Evolutionary conservation across 306 rosid species (phyloP).

Genomic region (Ormosia emarginata): DNA sequence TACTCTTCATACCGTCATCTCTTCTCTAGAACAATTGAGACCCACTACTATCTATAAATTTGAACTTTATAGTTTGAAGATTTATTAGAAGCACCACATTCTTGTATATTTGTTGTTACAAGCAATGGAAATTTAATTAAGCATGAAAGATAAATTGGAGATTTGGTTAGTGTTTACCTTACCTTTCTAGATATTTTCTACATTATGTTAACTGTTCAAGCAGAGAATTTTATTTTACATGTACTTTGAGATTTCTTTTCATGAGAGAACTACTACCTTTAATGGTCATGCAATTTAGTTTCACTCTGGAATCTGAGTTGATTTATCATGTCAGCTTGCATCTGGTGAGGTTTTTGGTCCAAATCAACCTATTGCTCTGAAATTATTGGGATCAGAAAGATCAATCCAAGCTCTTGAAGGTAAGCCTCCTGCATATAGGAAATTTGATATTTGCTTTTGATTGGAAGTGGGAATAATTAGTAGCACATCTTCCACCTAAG

Average conservation of each 20-base stretch:
- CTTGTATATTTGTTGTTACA: not conserved
- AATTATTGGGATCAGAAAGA: conserved; percentile 87
- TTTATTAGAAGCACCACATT: not conserved
- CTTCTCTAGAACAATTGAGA: not conserved
- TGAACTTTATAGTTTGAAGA: not conserved
- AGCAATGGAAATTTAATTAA: not conserved
- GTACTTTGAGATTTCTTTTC: not conserved
- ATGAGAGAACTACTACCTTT: not conserved
- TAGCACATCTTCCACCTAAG: not conserved
- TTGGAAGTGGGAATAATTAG: not conserved
- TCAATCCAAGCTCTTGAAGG: conserved; percentile 97
- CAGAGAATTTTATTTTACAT: not conserved
- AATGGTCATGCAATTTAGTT: not conserved
- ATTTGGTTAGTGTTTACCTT: not conserved
- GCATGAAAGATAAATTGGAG: not conserved
- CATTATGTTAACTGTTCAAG: not conserved
- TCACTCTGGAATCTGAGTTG: conserved; percentile 17
- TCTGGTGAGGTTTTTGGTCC: conserved; percentile 95
- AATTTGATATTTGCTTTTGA: not conserved
- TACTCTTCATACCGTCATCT: not conserved
- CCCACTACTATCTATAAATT: not conserved
- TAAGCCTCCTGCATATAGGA: conserved; percentile 24
- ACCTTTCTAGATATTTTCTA: not conserved
- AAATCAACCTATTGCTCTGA: conserved; percentile 88
- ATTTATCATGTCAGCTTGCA: conserved; percentile 65